phyloP scores from a whole-genome alignment of 371 early-diverging fungal genomes.

The Syncephalis plumigaleata region DNA sequence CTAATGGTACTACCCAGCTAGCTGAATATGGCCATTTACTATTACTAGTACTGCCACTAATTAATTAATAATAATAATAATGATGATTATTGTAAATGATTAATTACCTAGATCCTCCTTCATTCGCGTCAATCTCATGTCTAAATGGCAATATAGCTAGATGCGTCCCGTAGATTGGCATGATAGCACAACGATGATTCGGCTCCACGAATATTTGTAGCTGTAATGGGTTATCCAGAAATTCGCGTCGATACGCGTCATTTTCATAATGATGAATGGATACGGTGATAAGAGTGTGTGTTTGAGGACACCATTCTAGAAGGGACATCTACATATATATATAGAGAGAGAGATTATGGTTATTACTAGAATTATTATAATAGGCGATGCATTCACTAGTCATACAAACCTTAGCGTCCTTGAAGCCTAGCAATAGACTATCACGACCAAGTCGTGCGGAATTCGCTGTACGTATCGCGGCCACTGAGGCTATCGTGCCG shows the following conservation, averaged over 20 bases:
- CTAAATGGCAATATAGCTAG: slow-evolving; percentile 84
- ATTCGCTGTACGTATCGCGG: slow-evolving; percentile 46
- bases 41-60: too few relatives aligned
- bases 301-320: slow-evolving; percentile 63
- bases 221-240: slow-evolving; percentile 40
- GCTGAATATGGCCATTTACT: slow-evolving; percentile 49
- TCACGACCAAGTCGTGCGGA: slow-evolving; percentile 51
- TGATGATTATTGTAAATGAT: not conserved
- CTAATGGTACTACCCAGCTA: slow-evolving; percentile 67
- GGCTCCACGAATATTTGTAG: slow-evolving; percentile 57
- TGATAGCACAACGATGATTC: slow-evolving; percentile 67
- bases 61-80: not conserved
- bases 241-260: slow-evolving; percentile 49
- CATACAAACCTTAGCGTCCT: slow-evolving; percentile 75
- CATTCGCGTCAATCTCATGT: slow-evolving; percentile 22
- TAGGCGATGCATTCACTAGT: not conserved
- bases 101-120: too few relatives aligned
- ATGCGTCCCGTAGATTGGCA: slow-evolving; percentile 72
- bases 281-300: slow-evolving; percentile 67
- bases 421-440: slow-evolving; percentile 68
- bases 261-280: slow-evolving; percentile 94
- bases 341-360: not conserved
- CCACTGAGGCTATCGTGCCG: slow-evolving; percentile 65
- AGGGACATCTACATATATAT: slow-evolving; percentile 58
- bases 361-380: not conserved